These are phyloP conservation scores for Arachnopeziza araneosa DNA, from an alignment of 2,329 filamentous ascomycete species.

Conservation along the genomic window DNA sequence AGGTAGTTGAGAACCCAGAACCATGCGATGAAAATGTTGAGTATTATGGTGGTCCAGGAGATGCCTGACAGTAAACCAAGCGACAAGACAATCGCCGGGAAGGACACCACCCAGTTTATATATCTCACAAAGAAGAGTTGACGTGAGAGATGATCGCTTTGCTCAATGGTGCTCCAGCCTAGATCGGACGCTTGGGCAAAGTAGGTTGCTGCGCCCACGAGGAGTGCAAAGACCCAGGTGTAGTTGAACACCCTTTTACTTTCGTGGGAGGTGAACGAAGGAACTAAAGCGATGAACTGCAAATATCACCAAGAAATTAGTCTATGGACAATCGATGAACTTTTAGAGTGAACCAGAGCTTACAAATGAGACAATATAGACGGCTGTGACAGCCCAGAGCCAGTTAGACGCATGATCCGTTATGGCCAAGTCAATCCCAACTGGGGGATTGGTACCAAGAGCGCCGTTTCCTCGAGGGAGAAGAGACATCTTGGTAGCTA, in stretches of 20 bases:
- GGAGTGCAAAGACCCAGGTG: slow-evolving; percentile 51
- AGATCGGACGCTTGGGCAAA: slow-evolving; percentile 61
- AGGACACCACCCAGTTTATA: slow-evolving; percentile 51
- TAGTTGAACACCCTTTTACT: slow-evolving; percentile 54
- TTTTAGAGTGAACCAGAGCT: neutral
- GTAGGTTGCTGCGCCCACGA: slow-evolving; percentile 55
- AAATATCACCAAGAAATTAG: neutral
- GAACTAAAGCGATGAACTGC: neutral
- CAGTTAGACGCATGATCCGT: slow-evolving; percentile 48
- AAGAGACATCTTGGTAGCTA: slow-evolving; percentile 1
- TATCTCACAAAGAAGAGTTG: slow-evolving; percentile 61
- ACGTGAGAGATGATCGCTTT: slow-evolving; percentile 38
- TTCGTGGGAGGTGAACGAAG: slow-evolving; percentile 37
- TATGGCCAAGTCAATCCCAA: slow-evolving; percentile 5
- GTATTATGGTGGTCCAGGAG: slow-evolving; percentile 57
- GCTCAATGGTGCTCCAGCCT: slow-evolving; percentile 49
- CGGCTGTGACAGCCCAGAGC: slow-evolving; percentile 54
- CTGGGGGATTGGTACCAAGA: slow-evolving; percentile 4
- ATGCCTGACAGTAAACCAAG: slow-evolving; percentile 56
- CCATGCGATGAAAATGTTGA: slow-evolving; percentile 53
- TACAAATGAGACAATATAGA: slow-evolving; percentile 38
- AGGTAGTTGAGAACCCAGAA: slow-evolving; percentile 63
- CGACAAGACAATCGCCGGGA: slow-evolving; percentile 47
- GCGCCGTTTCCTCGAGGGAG: slow-evolving; percentile 2
- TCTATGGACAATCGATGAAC: neutral